Evolutionary conservation across 108 stramenopile genomes (phyloP).

Genomic region (Poteriospumella lacustris): DNA sequence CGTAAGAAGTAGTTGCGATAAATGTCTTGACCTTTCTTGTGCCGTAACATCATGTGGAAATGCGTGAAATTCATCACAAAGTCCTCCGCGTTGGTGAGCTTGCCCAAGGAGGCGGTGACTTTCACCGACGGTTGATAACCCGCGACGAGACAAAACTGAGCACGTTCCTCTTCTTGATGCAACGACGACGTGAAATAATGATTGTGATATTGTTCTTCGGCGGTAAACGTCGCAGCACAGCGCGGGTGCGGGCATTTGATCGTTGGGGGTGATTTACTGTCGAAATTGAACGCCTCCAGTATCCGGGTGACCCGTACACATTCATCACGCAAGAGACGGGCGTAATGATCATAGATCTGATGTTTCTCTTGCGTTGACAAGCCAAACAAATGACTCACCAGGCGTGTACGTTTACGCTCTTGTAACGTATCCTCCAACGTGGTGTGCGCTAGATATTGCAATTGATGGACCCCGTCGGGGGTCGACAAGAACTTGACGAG

Average conservation of each 20-base stretch:
- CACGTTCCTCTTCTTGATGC: too few species aligned
- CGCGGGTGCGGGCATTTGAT: not conserved
- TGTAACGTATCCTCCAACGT: too few species aligned
- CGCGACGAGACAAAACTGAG: too few species aligned
- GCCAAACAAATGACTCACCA: too few species aligned
- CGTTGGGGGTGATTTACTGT: not conserved
- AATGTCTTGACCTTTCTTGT: not conserved
- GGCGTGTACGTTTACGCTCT: too few species aligned
- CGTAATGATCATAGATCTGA: not conserved
- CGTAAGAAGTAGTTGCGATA: not conserved
- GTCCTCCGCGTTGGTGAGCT: too few species aligned
- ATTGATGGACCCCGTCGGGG: not conserved
- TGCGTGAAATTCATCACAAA: too few species aligned
- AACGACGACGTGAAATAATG: not conserved
- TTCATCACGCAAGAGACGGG: not conserved
- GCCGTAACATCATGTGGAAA: not conserved
- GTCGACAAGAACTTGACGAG: not conserved
- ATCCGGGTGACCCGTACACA: not conserved
- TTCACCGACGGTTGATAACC: too few species aligned
- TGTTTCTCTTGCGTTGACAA: too few species aligned
- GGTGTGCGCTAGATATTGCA: not conserved
- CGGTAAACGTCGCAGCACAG: slow-evolving; percentile 17
- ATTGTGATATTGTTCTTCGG: not conserved
- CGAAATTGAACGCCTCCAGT: not conserved
- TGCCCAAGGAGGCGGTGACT: too few species aligned